phyloP scores from a whole-genome alignment of 345 rosid species.

The Diplotaxis tenuifolia region DNA sequence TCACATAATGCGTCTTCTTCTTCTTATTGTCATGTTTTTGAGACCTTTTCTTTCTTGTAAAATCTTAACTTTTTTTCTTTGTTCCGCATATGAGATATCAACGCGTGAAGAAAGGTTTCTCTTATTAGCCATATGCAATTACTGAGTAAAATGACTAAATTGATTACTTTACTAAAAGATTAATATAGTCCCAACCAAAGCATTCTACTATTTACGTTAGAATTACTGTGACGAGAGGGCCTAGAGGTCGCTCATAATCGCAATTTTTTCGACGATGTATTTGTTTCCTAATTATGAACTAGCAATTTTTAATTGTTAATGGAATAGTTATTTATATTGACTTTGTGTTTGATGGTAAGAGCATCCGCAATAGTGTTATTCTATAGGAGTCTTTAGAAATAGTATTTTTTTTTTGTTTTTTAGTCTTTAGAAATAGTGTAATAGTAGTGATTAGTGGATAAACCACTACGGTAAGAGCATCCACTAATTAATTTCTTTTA shows the following conservation, averaged over 20 bases:
- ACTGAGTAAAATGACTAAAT: background rate
- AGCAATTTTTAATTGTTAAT: background rate
- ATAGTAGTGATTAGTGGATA: no score
- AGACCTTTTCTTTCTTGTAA: constrained; percentile 21
- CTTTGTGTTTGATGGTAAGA: background rate
- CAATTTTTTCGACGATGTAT: background rate
- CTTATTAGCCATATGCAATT: background rate
- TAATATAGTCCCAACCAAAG: background rate
- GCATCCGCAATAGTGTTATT: no score
- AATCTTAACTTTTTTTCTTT: background rate
- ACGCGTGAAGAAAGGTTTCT: background rate
- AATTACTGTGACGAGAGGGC: background rate
- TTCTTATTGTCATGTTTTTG: constrained; percentile 19
- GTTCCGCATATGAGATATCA: background rate
- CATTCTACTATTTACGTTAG: background rate
- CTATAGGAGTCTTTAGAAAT: no score
- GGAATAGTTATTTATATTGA: background rate
- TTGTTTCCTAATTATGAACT: background rate
- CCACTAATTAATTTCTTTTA: no score
- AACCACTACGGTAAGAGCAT: no score
- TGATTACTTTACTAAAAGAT: background rate
- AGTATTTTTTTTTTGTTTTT: no score
- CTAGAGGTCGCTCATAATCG: background rate
- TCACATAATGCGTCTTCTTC: constrained; percentile 16
- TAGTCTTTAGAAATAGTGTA: no score